phyloP scores from a whole-genome alignment of 2,329 filamentous ascomycete species.

The Leptodontidium sp. region DNA sequence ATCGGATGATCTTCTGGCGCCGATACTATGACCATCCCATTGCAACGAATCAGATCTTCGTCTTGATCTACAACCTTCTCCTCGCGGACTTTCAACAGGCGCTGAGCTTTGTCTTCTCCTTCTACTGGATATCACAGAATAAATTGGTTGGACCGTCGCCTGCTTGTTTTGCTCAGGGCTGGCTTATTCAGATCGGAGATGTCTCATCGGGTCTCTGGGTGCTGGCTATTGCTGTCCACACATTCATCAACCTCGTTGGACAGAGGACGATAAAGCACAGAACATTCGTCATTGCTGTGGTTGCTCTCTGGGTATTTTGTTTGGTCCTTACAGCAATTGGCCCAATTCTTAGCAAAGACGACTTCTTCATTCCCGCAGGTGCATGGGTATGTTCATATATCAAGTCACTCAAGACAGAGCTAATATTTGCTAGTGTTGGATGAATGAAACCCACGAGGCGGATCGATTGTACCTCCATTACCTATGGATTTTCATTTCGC shows the following conservation, averaged over 20 bases:
- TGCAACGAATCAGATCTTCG: slow-evolving; percentile 57
- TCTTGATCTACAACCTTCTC: slow-evolving; percentile 63
- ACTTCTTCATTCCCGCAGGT: slow-evolving; percentile 59
- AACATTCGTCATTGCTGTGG: slow-evolving; percentile 48
- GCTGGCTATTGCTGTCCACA: slow-evolving; percentile 61
- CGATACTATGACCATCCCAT: slow-evolving; percentile 45
- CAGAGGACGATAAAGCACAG: slow-evolving; percentile 52
- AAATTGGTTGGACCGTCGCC: slow-evolving; percentile 54
- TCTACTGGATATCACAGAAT: slow-evolving; percentile 58
- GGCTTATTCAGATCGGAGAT: slow-evolving; percentile 62
- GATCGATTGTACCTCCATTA: slow-evolving; percentile 61
- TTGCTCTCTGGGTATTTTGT: slow-evolving; percentile 42
- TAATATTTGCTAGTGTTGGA: slow-evolving; percentile 57
- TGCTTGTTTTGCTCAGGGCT: slow-evolving; percentile 62
- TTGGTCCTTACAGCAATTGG: slow-evolving; percentile 47
- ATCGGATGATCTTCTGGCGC: slow-evolving; percentile 54
- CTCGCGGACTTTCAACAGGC: slow-evolving; percentile 44
- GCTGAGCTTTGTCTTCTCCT: slow-evolving; percentile 50
- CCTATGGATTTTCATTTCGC: slow-evolving; percentile 62
- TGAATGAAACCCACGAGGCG: slow-evolving; percentile 54
- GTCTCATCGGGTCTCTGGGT: slow-evolving; percentile 60
- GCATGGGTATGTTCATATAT: slow-evolving; percentile 57
- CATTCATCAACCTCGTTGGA: slow-evolving; percentile 59
- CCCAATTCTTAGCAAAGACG: slow-evolving; percentile 51
- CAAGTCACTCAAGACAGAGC: too few species aligned